Percentiles rank a stretch among this genome's conserved stretches.
Evolutionary conservation across 2,329 filamentous ascomycete genomes (phyloP).

Genomic region (Rhynchosporium graminicola): DNA sequence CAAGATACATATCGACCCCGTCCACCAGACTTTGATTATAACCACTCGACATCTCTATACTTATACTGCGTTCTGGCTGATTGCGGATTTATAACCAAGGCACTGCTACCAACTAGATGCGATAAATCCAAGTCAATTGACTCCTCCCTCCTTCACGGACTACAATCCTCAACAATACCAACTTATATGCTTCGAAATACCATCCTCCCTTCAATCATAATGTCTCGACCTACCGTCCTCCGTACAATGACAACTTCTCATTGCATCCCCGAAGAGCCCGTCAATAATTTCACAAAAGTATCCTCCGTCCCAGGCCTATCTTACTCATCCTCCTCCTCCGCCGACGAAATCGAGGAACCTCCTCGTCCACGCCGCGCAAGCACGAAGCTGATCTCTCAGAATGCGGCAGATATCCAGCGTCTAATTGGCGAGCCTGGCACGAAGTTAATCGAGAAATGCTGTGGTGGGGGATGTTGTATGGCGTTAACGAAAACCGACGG

Average conservation of each 20-base stretch:
- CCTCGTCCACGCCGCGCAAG: conserved; percentile 64
- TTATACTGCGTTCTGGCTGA: not conserved
- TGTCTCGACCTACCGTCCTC: conserved; percentile 35
- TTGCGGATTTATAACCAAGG: no score
- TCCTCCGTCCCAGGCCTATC: conserved; percentile 63
- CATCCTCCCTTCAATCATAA: conserved; percentile 22
- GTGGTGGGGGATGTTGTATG: conserved; percentile 65
- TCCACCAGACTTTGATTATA: not conserved
- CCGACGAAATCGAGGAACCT: conserved; percentile 48
- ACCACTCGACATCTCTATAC: conserved; percentile 4
- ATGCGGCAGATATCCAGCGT: conserved; percentile 60
- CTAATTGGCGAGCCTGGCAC: conserved; percentile 65
- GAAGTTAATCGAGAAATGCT: conserved; percentile 62
- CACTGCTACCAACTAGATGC: conserved; percentile 18
- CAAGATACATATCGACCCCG: not conserved
- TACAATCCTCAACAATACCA: not conserved
- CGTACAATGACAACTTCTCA: conserved; percentile 38
- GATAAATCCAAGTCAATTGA: conserved; percentile 16
- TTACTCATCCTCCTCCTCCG: conserved; percentile 60
- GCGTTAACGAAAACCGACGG: conserved; percentile 48
- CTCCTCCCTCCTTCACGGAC: not conserved
- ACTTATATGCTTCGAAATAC: conserved; percentile 24
- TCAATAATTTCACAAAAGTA: conserved; percentile 37
- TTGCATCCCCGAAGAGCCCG: conserved; percentile 38
- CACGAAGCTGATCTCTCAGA: conserved; percentile 66